Evolutionary conservation across 2,329 filamentous ascomycete genomes (phyloP).

Genomic region (Ophiostoma montium): DNA sequence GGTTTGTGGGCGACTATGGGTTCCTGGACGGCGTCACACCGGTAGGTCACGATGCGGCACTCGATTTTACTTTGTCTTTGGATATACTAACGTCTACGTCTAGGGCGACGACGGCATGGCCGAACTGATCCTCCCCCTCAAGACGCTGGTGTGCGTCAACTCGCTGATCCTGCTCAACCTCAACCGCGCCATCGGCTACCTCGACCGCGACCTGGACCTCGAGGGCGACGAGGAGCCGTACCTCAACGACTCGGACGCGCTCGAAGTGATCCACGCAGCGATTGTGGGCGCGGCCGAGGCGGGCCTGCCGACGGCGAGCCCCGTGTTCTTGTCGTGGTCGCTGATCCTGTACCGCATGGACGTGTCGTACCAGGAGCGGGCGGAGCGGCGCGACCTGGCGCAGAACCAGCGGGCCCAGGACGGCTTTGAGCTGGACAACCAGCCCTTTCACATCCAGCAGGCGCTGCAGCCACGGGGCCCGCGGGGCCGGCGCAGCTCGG

Average conservation of each 20-base stretch:
- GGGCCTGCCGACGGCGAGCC: conserved; percentile 49
- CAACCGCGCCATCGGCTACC: conserved; percentile 39
- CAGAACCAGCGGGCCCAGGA: conserved; percentile 45
- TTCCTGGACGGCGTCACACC: conserved; percentile 55
- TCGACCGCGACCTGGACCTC: conserved; percentile 35
- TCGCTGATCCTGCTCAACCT: conserved; percentile 62
- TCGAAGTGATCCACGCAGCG: conserved; percentile 61
- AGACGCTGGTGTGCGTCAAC: conserved; percentile 54
- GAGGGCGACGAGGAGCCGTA: conserved; percentile 40
- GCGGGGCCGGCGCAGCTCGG: conserved; percentile 40
- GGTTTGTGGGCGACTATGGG: conserved; percentile 49
- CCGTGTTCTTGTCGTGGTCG: conserved; percentile 70
- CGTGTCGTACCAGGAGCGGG: conserved; percentile 45
- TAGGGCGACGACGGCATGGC: conserved; percentile 27
- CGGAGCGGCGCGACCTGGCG: conserved; percentile 43
- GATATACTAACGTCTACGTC: not conserved
- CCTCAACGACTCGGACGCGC: conserved; percentile 51
- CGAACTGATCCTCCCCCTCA: conserved; percentile 48
- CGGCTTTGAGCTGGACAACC: conserved; percentile 36
- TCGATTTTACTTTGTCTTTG: not conserved
- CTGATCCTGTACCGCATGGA: conserved; percentile 59
- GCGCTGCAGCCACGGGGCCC: conserved; percentile 20
- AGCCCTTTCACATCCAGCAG: conserved; percentile 11
- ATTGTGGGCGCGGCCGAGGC: conserved; percentile 45
- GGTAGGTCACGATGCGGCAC: conserved; percentile 34